Evolutionary conservation across 768 basidiomycete genomes (phyloP), one percentile per base, ranked within the genome.

Genomic region (Astraeus odoratus): DNA sequence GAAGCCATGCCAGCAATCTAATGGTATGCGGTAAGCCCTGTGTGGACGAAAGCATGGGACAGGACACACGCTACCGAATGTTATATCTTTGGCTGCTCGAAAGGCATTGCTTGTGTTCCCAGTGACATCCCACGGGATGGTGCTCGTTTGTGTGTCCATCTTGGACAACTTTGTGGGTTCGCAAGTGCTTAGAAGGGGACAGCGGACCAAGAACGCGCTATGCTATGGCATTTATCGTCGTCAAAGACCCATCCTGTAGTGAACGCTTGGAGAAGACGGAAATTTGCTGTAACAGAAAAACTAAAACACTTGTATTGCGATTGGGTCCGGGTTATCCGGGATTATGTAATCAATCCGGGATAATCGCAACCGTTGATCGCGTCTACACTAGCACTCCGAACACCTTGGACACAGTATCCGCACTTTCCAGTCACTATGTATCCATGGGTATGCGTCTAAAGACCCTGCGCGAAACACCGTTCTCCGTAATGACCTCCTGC

Each of bases 1-100:
- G 92, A 83, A 8, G 77, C 71, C 72, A 95, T 91, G 20, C 94
- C 94, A 44, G 93, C 89, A 44, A 80, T 66, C 89, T 91, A 39
- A 19, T 20, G 31, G 20, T 37, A 30, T 16, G 36, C 19, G 49
- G 16, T 39, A 22, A 16, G n/a, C 26, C 39, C 3, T 25, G 18
- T 46, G 31, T 24, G 5, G 24, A 26, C 1, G 3, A 19, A 29
- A 38, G 7, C 30, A 12, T 27, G 16, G 20, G n/a, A 22, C 30
- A 10, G 39, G 27, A 35, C 78, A 50, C 48, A 80, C 79, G 50
- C 79, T 78, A 10, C 78, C 79, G 57, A 79, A 76, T 8, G 70
- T 59, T 38, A 80, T 68, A 54, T 80, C 79, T 57, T 75, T 77
- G 34, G 59, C 52, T 39, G 62, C 62, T 31, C 44, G 51, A 5